These are phyloP conservation scores for Mortierella antarctica DNA, from an alignment of 192 early-diverging fungal genomes.

Conservation along the genomic window DNA sequence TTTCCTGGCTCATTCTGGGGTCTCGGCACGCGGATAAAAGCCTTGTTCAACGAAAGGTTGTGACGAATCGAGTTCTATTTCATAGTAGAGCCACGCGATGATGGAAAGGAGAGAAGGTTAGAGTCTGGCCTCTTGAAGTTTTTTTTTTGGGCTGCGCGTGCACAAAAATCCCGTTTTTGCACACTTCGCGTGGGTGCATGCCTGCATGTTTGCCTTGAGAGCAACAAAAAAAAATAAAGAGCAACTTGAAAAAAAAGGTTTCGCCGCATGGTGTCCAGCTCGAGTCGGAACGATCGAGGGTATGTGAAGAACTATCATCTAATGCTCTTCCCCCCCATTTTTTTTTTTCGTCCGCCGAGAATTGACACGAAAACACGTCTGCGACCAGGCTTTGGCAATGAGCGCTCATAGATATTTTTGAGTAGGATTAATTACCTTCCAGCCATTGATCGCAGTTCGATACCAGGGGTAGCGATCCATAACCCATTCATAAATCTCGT, in stretches of 20 bases:
- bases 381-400: too few relatives aligned
- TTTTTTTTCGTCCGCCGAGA: background rate
- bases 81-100: background rate
- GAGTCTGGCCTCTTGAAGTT: too few relatives aligned
- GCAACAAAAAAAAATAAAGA: background rate
- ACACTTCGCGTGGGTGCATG: background rate
- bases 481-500: constrained; percentile 90
- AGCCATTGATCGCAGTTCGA: constrained; percentile 74
- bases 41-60: constrained; percentile 87
- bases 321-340: constrained; percentile 5
- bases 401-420: too few relatives aligned
- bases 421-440: constrained; percentile 58
- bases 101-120: background rate
- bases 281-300: too few relatives aligned
- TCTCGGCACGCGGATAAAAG: constrained; percentile 81
- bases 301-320: background rate
- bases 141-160: too few relatives aligned
- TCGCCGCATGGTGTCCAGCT: too few relatives aligned
- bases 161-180: constrained; percentile 2
- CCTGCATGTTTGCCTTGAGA: background rate
- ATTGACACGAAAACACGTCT: too few relatives aligned
- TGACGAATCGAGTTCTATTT: constrained; percentile 88
- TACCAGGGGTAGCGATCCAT: constrained; percentile 84
- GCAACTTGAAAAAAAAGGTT: too few relatives aligned
- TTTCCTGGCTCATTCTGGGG: constrained; percentile 75